These are phyloP conservation scores for Fusarium sp. DNA, from an alignment of 2,329 filamentous ascomycete genomes.

Conservation along the genomic window DNA sequence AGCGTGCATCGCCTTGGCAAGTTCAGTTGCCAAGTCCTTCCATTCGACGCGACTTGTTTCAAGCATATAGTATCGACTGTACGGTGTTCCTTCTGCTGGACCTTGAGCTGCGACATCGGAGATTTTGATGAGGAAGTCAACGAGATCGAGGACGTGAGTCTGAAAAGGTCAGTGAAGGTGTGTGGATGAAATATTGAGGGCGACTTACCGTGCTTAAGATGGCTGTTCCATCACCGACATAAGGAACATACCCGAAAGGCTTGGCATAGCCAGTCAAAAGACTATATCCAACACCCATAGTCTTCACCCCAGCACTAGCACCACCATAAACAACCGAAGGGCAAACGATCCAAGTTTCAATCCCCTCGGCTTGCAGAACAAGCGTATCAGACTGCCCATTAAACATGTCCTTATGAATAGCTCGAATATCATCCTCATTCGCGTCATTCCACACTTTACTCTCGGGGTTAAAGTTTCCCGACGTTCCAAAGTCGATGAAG, in stretches of 20 bases:
- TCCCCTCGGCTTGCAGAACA: not conserved
- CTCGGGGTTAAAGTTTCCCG: not conserved
- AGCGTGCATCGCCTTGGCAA: constrained; percentile 1
- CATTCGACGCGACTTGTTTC: constrained; percentile 7
- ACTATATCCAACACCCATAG: constrained; percentile 1
- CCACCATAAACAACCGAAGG: constrained; percentile 7
- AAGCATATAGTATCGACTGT: constrained; percentile 19
- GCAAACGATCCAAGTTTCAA: constrained; percentile 13
- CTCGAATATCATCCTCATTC: constrained; percentile 13
- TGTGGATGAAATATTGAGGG: too few relatives aligned
- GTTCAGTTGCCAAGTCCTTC: constrained; percentile 14
- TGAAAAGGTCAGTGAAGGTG: not conserved
- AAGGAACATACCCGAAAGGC: constrained; percentile 5
- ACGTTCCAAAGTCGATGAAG: constrained; percentile 19
- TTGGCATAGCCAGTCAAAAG: constrained; percentile 5
- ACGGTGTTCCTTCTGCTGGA: not conserved
- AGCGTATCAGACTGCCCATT: constrained; percentile 7
- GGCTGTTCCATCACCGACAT: constrained; percentile 11
- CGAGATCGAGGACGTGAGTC: constrained; percentile 2
- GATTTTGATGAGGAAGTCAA: constrained; percentile 8
- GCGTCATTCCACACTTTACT: constrained; percentile 22
- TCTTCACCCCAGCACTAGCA: not conserved
- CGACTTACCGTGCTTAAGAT: not conserved
- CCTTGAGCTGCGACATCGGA: not conserved
- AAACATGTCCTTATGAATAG: constrained; percentile 20